Percentiles rank a stretch among this genome's conserved stretches.
Conservation (phyloP, 2,329 filamentous ascomycete species). For the Colletotrichum tanaceti region DNA sequence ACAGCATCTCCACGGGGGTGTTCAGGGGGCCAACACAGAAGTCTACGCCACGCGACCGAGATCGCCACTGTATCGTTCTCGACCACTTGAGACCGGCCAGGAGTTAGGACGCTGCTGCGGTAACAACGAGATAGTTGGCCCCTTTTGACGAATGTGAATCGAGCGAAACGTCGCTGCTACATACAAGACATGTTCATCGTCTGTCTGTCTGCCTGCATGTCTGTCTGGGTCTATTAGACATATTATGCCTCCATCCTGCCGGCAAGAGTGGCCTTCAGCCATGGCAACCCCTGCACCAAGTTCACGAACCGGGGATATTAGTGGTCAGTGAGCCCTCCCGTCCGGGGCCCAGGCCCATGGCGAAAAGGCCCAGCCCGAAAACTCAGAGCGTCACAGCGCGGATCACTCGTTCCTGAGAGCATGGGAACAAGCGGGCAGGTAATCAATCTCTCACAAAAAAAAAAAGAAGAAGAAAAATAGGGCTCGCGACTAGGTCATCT, state of each 20-base stretch:
- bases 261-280: slow-evolving; percentile 14
- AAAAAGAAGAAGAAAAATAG: neutral
- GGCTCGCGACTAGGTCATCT: neutral
- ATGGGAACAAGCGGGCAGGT: neutral
- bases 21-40: slow-evolving; percentile 1
- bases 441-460: slow-evolving; percentile 11
- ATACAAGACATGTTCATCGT: too few species aligned
- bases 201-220: too few species aligned
- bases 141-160: slow-evolving; percentile 5
- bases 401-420: slow-evolving; percentile 19
- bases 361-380: slow-evolving; percentile 25
- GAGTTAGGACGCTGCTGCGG: too few species aligned
- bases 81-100: neutral
- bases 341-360: slow-evolving; percentile 2
- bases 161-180: neutral
- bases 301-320: neutral
- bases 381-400: slow-evolving; percentile 31
- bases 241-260: neutral
- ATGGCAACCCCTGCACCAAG: neutral
- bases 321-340: slow-evolving; percentile 19
- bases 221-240: neutral
- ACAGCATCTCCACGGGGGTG: neutral
- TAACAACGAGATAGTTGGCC: neutral
- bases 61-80: too few species aligned
- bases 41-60: neutral